Evolutionary conservation across 2,329 filamentous ascomycete species (phyloP).

Genomic region (Diplodia seriata): DNA sequence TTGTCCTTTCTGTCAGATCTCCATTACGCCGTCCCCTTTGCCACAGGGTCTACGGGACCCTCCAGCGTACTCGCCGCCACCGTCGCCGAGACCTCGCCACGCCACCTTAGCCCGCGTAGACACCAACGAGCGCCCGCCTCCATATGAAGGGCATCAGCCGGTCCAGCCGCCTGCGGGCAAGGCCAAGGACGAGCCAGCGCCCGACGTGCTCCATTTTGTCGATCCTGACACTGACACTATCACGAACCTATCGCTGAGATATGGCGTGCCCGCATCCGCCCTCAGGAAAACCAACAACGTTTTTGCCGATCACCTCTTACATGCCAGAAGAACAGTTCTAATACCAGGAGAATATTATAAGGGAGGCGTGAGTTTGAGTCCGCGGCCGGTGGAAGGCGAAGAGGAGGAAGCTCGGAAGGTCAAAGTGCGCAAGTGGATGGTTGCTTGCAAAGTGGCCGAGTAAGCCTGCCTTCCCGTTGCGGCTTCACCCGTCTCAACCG

Average conservation of each 20-base stretch:
- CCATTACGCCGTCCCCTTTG: slow-evolving; percentile 64
- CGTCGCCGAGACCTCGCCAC: slow-evolving; percentile 33
- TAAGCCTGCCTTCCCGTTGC: slow-evolving; percentile 51
- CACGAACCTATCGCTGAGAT: slow-evolving; percentile 72
- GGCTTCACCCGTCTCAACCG: background rate
- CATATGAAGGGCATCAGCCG: slow-evolving; percentile 50
- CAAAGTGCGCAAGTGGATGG: slow-evolving; percentile 79
- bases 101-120: slow-evolving; percentile 31
- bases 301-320: slow-evolving; percentile 73
- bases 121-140: slow-evolving; percentile 51
- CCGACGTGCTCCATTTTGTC: slow-evolving; percentile 77
- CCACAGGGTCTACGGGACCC: slow-evolving; percentile 71
- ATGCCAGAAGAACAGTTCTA: slow-evolving; percentile 71
- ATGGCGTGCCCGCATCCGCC: slow-evolving; percentile 68
- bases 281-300: slow-evolving; percentile 73
- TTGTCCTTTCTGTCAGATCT: slow-evolving; percentile 80
- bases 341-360: slow-evolving; percentile 76
- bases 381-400: slow-evolving; percentile 74
- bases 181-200: slow-evolving; percentile 47
- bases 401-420: slow-evolving; percentile 74
- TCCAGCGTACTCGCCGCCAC: slow-evolving; percentile 66
- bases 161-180: slow-evolving; percentile 44
- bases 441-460: slow-evolving; percentile 74
- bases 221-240: slow-evolving; percentile 73
- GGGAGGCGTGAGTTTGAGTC: slow-evolving; percentile 70